phyloP scores from a whole-genome alignment of 2,329 filamentous ascomycete species.

The Phialophora macrospora region DNA sequence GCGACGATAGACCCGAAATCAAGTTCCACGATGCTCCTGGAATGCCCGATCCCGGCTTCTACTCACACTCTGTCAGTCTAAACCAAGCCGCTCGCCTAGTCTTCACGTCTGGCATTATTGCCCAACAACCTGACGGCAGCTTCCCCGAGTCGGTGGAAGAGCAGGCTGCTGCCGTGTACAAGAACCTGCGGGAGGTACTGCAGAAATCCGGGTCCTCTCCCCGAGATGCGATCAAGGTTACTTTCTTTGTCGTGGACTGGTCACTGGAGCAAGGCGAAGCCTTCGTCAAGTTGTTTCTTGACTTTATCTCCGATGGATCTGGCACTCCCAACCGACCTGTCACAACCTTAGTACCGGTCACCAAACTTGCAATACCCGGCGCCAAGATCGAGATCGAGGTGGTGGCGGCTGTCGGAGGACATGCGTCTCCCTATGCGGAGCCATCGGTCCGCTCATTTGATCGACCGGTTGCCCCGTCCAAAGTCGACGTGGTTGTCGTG shows the following conservation, averaged over 20 bases:
- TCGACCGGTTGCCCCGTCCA: constrained; percentile 19
- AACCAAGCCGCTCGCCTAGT: constrained; percentile 14
- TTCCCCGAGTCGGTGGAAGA: constrained; percentile 48
- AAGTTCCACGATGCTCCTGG: constrained; percentile 20
- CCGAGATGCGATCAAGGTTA: constrained; percentile 50
- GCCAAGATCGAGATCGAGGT: constrained; percentile 54
- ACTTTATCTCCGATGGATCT: constrained; percentile 39
- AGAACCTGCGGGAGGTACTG: constrained; percentile 47
- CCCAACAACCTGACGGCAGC: constrained; percentile 36
- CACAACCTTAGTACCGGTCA: constrained; percentile 51
- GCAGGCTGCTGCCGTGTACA: constrained; percentile 47
- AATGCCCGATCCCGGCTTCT: constrained; percentile 27
- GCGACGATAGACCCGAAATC: constrained; percentile 24
- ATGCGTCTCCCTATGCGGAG: constrained; percentile 17
- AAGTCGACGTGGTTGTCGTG: constrained; percentile 48
- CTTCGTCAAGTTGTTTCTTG: constrained; percentile 40
- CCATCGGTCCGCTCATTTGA: constrained; percentile 4
- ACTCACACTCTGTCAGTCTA: constrained; percentile 23
- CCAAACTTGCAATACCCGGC: constrained; percentile 46
- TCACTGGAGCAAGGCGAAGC: constrained; percentile 43
- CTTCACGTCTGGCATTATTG: constrained; percentile 25
- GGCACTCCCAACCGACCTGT: constrained; percentile 48
- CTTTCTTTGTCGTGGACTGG: constrained; percentile 48
- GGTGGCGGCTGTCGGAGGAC: constrained; percentile 40
- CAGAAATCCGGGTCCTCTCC: constrained; percentile 45